phyloP scores from a whole-genome alignment of 2,329 filamentous ascomycete species.

The Cladosporium velox region DNA sequence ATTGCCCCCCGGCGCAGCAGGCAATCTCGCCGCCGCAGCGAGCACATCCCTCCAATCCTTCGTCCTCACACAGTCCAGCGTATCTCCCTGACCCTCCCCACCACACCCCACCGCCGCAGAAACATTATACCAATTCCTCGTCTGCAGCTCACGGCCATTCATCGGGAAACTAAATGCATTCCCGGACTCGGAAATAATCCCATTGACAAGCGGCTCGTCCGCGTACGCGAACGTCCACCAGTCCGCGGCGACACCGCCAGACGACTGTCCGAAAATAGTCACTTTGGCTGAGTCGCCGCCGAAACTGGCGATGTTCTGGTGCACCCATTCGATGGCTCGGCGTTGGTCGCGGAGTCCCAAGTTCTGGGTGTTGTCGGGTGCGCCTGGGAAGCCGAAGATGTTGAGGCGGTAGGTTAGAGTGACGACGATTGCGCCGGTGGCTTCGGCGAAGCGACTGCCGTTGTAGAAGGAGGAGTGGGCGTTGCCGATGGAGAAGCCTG shows the following conservation, averaged over 20 bases:
- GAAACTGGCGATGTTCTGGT: conserved; percentile 53
- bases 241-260: conserved; percentile 33
- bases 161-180: conserved; percentile 48
- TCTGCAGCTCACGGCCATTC: conserved; percentile 40
- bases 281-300: conserved; percentile 45
- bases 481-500: conserved; percentile 41
- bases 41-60: conserved; percentile 26
- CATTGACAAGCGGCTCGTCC: conserved; percentile 41
- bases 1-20: conserved; percentile 24
- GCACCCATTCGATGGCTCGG: conserved; percentile 54
- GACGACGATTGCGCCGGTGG: conserved; percentile 45
- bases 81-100: conserved; percentile 29
- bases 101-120: conserved; percentile 45
- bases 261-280: conserved; percentile 34
- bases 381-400: conserved; percentile 46
- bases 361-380: conserved; percentile 44
- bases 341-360: conserved; percentile 58
- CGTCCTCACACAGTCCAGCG: conserved; percentile 26
- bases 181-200: conserved; percentile 43
- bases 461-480: conserved; percentile 42
- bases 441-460: conserved; percentile 40
- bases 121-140: conserved; percentile 48
- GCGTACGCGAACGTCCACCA: conserved; percentile 40
- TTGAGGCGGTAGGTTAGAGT: conserved; percentile 48
- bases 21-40: conserved; percentile 26